Evolutionary conservation across 805 yeast species (phyloP).

Genomic region (Wickerhamomyces pijperi): DNA sequence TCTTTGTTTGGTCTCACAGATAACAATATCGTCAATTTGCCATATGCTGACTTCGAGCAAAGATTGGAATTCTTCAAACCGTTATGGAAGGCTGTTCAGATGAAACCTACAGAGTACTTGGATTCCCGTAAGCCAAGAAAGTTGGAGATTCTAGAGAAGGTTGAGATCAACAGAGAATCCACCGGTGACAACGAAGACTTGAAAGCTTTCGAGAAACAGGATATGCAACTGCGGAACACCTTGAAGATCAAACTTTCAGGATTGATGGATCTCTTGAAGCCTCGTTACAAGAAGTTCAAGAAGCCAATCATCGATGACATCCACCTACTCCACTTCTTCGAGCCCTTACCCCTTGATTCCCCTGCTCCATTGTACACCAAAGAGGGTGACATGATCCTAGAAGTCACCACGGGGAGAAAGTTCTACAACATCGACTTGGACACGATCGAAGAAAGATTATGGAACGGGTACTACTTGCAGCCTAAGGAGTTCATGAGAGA

Average conservation of each 20-base stretch:
- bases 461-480: slow-evolving; percentile 94
- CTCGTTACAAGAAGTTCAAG: slow-evolving; percentile 77
- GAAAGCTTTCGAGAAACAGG: slow-evolving; percentile 42
- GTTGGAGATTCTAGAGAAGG: slow-evolving; percentile 23
- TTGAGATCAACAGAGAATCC: slow-evolving; percentile 25
- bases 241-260: slow-evolving; percentile 79
- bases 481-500: slow-evolving; percentile 85
- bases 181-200: slow-evolving; percentile 25
- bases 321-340: slow-evolving; percentile 66
- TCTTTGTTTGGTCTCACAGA: slow-evolving; percentile 46
- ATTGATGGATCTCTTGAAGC: slow-evolving; percentile 81
- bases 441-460: slow-evolving; percentile 83
- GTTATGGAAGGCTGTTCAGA: slow-evolving; percentile 40
- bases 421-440: slow-evolving; percentile 88
- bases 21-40: slow-evolving; percentile 34
- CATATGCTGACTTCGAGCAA: slow-evolving; percentile 33
- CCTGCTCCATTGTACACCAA: slow-evolving; percentile 33
- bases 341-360: slow-evolving; percentile 30
- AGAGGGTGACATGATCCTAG: slow-evolving; percentile 70
- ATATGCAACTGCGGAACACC: slow-evolving; percentile 74
- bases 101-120: slow-evolving; percentile 65
- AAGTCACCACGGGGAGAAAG: slow-evolving; percentile 58
- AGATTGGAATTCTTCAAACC: slow-evolving; percentile 45
- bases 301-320: slow-evolving; percentile 84
- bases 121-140: slow-evolving; percentile 36